Base-by-base conservation (phyloP, 2,329 filamentous ascomycete genomes). In the Diaporthe sp. region DNA sequence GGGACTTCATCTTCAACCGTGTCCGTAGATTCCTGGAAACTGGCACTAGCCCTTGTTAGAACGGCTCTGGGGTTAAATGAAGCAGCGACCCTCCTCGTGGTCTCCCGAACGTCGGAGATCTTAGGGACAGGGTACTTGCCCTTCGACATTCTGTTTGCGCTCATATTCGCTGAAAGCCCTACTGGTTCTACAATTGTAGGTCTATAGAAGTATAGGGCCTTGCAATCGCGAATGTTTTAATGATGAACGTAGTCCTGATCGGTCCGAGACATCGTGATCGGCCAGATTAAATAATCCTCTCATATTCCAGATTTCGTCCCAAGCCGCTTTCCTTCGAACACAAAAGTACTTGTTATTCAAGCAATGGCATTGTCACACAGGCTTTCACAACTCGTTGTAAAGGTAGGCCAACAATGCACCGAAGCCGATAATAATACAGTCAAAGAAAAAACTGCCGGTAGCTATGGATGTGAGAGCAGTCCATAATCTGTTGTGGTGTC, bases 31-130 rank as follows among this genome's bases (percentile, higher is more conserved):
- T 9, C 30, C 30, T 15, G 44, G 2, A n/a, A 7, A 51, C 63
- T 27, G 7, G 17, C 19, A 56, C 22, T 50, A n/a, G 37, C 10
- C 1, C 22, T 44, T 25, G 42, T 22, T 4, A 51, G 32, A 25
- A 51, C n/a, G 2, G 8, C 19, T 17, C 27, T 25, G 6, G 30
- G 30, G 30, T 47, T 32, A 27, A 50, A 47, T 1, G 61, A 35
- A 35, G 61, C 63, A 27, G 30, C 44, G 2, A 66, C 44, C n/a
- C 63, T 35, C 27, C 61, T 65, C 9, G 59, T 65, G 19, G 59
- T 50, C 10, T 50, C 27, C 15, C 61, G 39, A 2, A 50, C 17
- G 35, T 27, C 47, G 2, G 12, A 5, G 17, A 51, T 35, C 1
- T 19, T 35, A 4, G 63, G 32, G 4, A 30, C 27, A 27, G 63